phyloP scores from a whole-genome alignment of 164 flowering plant genomes.

The Chloranthus sessilifolius region DNA sequence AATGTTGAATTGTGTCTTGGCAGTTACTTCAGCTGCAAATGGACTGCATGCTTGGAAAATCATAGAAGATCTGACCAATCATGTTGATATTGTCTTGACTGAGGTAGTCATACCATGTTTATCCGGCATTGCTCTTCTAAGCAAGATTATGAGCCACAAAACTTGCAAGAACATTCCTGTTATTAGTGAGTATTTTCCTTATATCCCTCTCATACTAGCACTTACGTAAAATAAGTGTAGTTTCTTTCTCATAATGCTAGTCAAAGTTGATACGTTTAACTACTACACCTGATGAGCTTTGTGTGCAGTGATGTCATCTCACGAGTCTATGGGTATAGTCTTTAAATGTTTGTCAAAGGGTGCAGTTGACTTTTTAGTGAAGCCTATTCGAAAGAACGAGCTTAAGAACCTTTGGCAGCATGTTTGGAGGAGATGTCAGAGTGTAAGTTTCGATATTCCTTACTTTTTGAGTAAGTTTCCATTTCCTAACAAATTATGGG shows the following conservation, averaged over 20 bases:
- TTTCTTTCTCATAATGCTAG: background rate
- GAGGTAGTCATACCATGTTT: slow-evolving; percentile 74
- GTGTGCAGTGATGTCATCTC: slow-evolving; percentile 71
- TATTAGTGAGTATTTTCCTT: slow-evolving; percentile 57
- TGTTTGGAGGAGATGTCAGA: slow-evolving; percentile 64
- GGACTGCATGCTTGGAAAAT: slow-evolving; percentile 82
- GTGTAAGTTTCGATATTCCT: too few relatives aligned
- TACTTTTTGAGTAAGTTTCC: too few relatives aligned
- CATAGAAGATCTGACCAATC: slow-evolving; percentile 49
- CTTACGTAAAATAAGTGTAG: too few relatives aligned
- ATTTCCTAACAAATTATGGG: too few relatives aligned
- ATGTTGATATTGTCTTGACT: slow-evolving; percentile 62
- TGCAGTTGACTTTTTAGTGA: slow-evolving; percentile 66
- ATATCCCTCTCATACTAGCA: background rate
- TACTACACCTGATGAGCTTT: slow-evolving; percentile 28
- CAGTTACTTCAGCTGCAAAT: slow-evolving; percentile 64
- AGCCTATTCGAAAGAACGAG: slow-evolving; percentile 74
- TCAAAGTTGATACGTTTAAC: slow-evolving; percentile 17
- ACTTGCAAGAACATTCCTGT: slow-evolving; percentile 66
- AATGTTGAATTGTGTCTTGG: slow-evolving; percentile 15
- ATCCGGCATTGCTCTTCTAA: slow-evolving; percentile 65
- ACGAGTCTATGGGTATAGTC: slow-evolving; percentile 67
- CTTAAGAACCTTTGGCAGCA: slow-evolving; percentile 78
- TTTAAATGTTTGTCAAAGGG: slow-evolving; percentile 68
- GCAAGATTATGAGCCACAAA: slow-evolving; percentile 74